These are phyloP conservation scores for Yamadazyma phyllophila DNA, from an alignment of 805 yeast genomes.

Conservation along the genomic window DNA sequence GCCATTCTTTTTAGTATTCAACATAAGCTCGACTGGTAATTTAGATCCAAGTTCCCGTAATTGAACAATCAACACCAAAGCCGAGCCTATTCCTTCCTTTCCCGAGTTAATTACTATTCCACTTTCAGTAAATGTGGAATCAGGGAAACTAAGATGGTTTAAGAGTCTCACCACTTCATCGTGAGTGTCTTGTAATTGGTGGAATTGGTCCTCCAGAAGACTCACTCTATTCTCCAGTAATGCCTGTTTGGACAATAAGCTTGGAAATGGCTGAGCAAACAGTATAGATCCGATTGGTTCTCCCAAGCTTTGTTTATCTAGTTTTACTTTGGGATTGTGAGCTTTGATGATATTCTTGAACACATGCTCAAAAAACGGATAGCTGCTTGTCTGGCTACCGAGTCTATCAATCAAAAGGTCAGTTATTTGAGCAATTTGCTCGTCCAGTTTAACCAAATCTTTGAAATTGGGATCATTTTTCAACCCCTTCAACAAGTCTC, in stretches of 20 bases:
- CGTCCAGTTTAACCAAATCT: not conserved
- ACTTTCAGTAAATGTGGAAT: slow-evolving; percentile 24
- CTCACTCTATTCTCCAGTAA: not conserved
- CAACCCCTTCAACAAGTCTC: slow-evolving; percentile 14
- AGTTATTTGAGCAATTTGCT: not conserved
- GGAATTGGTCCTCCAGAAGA: slow-evolving; percentile 14
- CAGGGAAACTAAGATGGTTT: slow-evolving; percentile 24
- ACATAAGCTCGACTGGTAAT: slow-evolving; percentile 34
- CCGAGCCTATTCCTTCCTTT: slow-evolving; percentile 22
- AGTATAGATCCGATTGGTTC: not conserved
- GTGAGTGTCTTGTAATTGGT: slow-evolving; percentile 25
- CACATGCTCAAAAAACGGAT: slow-evolving; percentile 2
- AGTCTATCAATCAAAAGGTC: not conserved
- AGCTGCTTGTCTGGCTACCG: not conserved
- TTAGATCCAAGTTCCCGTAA: slow-evolving; percentile 30
- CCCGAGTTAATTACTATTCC: slow-evolving; percentile 38
- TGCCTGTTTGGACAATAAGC: not conserved
- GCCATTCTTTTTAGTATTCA: slow-evolving; percentile 23
- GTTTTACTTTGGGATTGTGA: slow-evolving; percentile 6
- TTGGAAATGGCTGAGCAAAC: not conserved
- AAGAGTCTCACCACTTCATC: slow-evolving; percentile 25
- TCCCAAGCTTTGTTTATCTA: not conserved
- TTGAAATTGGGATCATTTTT: not conserved
- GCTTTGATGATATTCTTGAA: slow-evolving; percentile 2
- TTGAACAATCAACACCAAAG: slow-evolving; percentile 29